Evolutionary conservation across 805 yeast species (phyloP).

Genomic region (Nakazawaea peltata): DNA sequence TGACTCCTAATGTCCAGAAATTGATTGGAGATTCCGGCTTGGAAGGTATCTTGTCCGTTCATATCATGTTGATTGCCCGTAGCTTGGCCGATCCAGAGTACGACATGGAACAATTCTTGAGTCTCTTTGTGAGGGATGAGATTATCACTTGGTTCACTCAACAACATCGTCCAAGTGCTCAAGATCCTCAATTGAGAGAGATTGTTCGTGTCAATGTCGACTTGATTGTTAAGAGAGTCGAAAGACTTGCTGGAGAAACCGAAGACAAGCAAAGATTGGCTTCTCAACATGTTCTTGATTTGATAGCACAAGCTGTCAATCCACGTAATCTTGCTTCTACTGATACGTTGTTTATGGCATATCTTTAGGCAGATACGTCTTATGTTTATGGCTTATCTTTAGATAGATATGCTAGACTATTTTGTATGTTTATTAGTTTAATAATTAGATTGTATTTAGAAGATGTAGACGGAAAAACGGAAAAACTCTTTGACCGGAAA

Average conservation of each 20-base stretch:
- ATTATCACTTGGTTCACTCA: slow-evolving; percentile 91
- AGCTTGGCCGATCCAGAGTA: slow-evolving; percentile 88
- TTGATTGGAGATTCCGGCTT: slow-evolving; percentile 90
- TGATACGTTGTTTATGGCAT: slow-evolving; percentile 94
- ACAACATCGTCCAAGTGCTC: slow-evolving; percentile 75
- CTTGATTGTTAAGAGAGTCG: slow-evolving; percentile 67
- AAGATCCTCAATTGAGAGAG: slow-evolving; percentile 76
- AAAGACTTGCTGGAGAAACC: slow-evolving; percentile 46
- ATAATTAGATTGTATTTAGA: no score
- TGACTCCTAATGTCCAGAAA: slow-evolving; percentile 92
- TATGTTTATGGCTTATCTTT: neutral
- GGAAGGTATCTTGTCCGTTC: slow-evolving; percentile 86
- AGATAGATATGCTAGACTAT: no score
- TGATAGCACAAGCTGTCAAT: slow-evolving; percentile 90
- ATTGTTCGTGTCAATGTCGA: slow-evolving; percentile 87
- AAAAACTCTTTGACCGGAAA: no score
- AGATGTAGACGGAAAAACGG: no score
- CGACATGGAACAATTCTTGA: slow-evolving; percentile 83
- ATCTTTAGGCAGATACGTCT: slow-evolving; percentile 48
- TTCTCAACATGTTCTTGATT: slow-evolving; percentile 82
- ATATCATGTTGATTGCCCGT: slow-evolving; percentile 77
- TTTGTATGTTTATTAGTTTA: no score
- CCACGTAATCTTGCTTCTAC: slow-evolving; percentile 89
- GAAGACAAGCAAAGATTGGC: slow-evolving; percentile 62
- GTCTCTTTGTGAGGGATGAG: slow-evolving; percentile 94